Evolutionary conservation across 2,329 filamentous ascomycete genomes (phyloP), one percentile per base, ranked within the genome.

Genomic region (Cladosporium sp.): DNA sequence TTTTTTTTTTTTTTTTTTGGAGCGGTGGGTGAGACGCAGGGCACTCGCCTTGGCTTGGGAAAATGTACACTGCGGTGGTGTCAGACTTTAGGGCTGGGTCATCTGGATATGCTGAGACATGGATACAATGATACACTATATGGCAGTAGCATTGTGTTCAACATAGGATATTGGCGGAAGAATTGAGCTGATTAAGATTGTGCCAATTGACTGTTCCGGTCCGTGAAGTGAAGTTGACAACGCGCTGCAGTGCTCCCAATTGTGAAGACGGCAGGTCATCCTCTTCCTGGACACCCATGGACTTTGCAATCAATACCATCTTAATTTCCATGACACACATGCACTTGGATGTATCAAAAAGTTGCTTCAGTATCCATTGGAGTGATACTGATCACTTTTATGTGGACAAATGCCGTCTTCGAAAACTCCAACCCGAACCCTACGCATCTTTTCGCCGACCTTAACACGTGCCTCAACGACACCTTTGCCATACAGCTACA

Each of bases 211-310:
- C 10, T 5, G 2, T 3, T 21, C 7, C 7, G 10, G 5, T 7
- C 16, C 5, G 1, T 18, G 37, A n/a, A 6, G 16, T 10, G 37
- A 44, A 18, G 18, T n/a, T 2, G 2, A 40, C 3, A 16, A 12
- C 10, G 10, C 3, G 5, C 11, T 35, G 35, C 35, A 6, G 7
- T 7, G 16, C 14, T 1, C 16, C 16, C 1, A 18, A 18, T 7
- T 6, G 1, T 18, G 1, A 5, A 6, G 6, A 10, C 16, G 1
- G 37, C n/a, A 4, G 5, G 7, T 44, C 18, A 8, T 1, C 1
- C 18, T n/a, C 16, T n/a, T 10, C 16, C n/a, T n/a, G 18, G 18
- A 3, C 18, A n/a, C 18, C 10, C 18, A 3, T 8, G 6, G 5
- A 40, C 35, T 5, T 18, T 14, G 1, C 16, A 40, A 18, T 4